Percentiles rank a stretch among this genome's conserved stretches.
Conservation (phyloP, 768 basidiomycete species). For the Boletus rufocinnamomeus region DNA sequence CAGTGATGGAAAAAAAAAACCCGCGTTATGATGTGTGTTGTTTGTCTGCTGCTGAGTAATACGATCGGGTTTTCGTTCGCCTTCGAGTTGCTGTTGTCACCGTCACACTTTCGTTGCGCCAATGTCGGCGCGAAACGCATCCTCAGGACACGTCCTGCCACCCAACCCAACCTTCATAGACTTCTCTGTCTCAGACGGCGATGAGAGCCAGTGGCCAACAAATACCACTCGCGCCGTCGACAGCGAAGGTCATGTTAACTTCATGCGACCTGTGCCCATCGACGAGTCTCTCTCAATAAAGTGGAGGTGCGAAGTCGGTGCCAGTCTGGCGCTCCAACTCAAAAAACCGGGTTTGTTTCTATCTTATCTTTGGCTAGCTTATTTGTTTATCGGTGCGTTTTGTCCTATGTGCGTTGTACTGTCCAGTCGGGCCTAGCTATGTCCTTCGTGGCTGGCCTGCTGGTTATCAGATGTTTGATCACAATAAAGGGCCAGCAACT, state of each 20-base stretch:
- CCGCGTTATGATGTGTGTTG: neutral
- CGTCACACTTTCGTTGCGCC: neutral
- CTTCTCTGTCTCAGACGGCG: slow-evolving; percentile 65
- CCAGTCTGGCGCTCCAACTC: slow-evolving; percentile 44
- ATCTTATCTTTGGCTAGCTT: neutral
- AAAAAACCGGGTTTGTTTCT: slow-evolving; percentile 51
- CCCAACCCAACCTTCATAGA: slow-evolving; percentile 55
- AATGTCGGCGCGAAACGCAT: slow-evolving; percentile 26
- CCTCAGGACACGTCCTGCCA: slow-evolving; percentile 41
- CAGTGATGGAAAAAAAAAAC: neutral
- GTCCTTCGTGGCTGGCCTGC: slow-evolving; percentile 65
- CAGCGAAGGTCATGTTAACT: slow-evolving; percentile 68
- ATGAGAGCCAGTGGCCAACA: slow-evolving; percentile 52
- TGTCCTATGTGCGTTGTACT: neutral
- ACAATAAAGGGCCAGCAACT: slow-evolving; percentile 61
- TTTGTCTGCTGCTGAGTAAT: slow-evolving; percentile 21
- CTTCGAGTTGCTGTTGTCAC: neutral
- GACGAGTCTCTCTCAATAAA: slow-evolving; percentile 54
- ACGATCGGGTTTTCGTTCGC: slow-evolving; percentile 1
- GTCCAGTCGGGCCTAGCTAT: slow-evolving; percentile 46
- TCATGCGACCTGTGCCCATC: slow-evolving; percentile 54
- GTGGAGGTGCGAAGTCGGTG: slow-evolving; percentile 55
- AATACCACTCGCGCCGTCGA: slow-evolving; percentile 58
- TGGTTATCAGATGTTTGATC: slow-evolving; percentile 72
- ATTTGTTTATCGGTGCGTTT: neutral